These are phyloP conservation scores for Suhomyces bribrorum DNA, from an alignment of 1,139 yeast genomes.

Conservation along the genomic window DNA sequence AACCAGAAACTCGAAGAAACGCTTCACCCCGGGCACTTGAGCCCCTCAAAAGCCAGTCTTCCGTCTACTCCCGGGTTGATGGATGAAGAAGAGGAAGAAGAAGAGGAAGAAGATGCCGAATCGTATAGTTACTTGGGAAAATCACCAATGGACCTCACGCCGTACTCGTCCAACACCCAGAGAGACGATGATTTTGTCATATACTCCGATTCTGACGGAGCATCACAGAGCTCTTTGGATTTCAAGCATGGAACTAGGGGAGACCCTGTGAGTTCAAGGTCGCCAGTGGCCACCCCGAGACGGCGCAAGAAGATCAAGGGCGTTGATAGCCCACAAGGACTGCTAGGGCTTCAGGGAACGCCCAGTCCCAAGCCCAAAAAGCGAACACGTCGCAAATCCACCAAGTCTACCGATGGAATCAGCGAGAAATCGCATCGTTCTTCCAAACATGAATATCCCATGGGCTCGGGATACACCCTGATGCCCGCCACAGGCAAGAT, in stretches of 20 bases:
- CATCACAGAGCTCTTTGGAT: slow-evolving; percentile 35
- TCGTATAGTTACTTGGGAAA: slow-evolving; percentile 2
- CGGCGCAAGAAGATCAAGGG: slow-evolving; percentile 9
- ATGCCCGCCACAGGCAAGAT: slow-evolving; percentile 68
- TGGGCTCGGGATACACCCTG: slow-evolving; percentile 43
- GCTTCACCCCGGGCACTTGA: no score
- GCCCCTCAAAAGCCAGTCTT: slow-evolving; percentile 1
- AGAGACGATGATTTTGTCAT: slow-evolving; percentile 36
- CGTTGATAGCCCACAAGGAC: neutral
- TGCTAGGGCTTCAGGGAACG: slow-evolving; percentile 7
- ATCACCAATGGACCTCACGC: slow-evolving; percentile 23
- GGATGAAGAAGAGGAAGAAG: slow-evolving; percentile 9
- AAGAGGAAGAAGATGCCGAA: slow-evolving; percentile 4
- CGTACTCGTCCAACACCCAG: slow-evolving; percentile 21
- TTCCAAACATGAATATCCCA: slow-evolving; percentile 17
- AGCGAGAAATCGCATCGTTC: slow-evolving; percentile 28
- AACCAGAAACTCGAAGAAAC: neutral
- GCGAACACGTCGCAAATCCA: slow-evolving; percentile 33
- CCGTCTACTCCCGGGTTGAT: slow-evolving; percentile 7
- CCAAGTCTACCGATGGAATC: slow-evolving; percentile 25
- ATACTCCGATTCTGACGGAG: slow-evolving; percentile 43
- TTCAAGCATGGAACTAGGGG: slow-evolving; percentile 1
- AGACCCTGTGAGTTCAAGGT: neutral
- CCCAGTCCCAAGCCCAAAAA: slow-evolving; percentile 28
- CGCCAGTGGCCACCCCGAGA: slow-evolving; percentile 11